A percentile compares a stretch with the other conserved stretches of the same genome.
Evolutionary conservation across 768 basidiomycete genomes (phyloP).

Genomic region (Russula vinacea): DNA sequence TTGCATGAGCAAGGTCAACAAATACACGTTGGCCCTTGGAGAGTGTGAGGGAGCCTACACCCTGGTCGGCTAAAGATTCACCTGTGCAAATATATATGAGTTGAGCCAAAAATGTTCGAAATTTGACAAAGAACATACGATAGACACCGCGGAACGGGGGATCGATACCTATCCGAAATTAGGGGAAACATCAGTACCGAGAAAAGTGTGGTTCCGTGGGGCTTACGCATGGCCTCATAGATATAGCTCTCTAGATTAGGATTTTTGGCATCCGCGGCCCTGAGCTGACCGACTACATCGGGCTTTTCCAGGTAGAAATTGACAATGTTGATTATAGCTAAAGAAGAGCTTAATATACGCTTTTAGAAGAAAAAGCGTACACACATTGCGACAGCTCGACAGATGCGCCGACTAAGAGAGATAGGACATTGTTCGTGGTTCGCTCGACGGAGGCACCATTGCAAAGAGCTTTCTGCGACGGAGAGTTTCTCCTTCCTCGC

Average conservation of each 20-base stretch:
- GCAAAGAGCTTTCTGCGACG: conserved; percentile 57
- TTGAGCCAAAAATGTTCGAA: not conserved
- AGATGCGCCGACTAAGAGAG: conserved; percentile 62
- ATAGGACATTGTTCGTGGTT: conserved; percentile 66
- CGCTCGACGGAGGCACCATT: conserved; percentile 57
- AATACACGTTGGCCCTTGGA: conserved; percentile 56
- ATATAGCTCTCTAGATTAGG: conserved; percentile 53
- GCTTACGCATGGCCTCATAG: conserved; percentile 67
- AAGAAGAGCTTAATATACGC: conserved; percentile 1
- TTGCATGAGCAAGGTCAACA: conserved; percentile 56
- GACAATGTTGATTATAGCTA: conserved; percentile 63
- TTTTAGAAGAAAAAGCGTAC: conserved; percentile 23
- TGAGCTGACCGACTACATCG: conserved; percentile 36
- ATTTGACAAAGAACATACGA: conserved; percentile 42
- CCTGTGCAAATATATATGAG: conserved; percentile 36
- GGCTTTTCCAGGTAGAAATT: conserved; percentile 59
- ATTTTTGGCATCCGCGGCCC: conserved; percentile 38
- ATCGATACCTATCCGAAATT: conserved; percentile 52
- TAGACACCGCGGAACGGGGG: conserved; percentile 70
- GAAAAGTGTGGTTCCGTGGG: not conserved
- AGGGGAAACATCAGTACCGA: conserved; percentile 12
- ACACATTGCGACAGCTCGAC: conserved; percentile 69
- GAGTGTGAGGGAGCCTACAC: conserved; percentile 43
- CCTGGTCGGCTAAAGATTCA: conserved; percentile 46
- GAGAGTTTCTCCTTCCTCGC: conserved; percentile 40